These are phyloP conservation scores for Tolypocladium cylindrosporum DNA, from an alignment of 2,329 filamentous ascomycete genomes.

Conservation along the genomic window DNA sequence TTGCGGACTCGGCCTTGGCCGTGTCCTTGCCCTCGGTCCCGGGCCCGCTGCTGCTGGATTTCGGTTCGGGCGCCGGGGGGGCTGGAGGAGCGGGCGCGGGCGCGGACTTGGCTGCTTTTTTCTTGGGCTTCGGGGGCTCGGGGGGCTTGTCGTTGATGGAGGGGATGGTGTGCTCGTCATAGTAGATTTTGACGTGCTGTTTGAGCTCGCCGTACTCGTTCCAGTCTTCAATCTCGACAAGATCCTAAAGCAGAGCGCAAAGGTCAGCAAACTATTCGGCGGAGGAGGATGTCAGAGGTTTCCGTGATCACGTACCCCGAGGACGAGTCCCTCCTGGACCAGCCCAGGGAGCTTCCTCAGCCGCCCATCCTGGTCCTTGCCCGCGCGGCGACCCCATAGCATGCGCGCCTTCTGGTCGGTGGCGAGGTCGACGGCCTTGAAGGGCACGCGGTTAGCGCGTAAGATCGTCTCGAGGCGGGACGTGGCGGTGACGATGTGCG, in stretches of 20 bases:
- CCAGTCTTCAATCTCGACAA: slow-evolving; percentile 95
- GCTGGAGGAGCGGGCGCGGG: slow-evolving; percentile 8
- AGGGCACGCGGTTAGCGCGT: slow-evolving; percentile 87
- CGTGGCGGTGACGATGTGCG: slow-evolving; percentile 91
- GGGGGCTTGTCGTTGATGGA: slow-evolving; percentile 42
- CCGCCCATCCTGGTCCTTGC: slow-evolving; percentile 54
- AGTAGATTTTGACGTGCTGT: slow-evolving; percentile 65
- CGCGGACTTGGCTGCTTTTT: slow-evolving; percentile 13
- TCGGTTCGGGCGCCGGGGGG: slow-evolving; percentile 13
- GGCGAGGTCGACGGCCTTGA: slow-evolving; percentile 84
- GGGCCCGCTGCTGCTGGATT: slow-evolving; percentile 5
- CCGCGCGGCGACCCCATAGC: slow-evolving; percentile 77
- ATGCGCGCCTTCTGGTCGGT: slow-evolving; percentile 82
- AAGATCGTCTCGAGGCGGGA: slow-evolving; percentile 94
- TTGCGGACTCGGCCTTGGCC: slow-evolving; percentile 11
- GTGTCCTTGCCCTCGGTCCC: slow-evolving; percentile 2
- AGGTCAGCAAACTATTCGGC: background rate
- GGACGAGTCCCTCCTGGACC: slow-evolving; percentile 74
- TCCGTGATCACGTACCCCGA: slow-evolving; percentile 59
- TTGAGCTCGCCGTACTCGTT: slow-evolving; percentile 97
- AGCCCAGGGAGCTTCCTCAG: slow-evolving; percentile 74
- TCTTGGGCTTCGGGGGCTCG: slow-evolving; percentile 21
- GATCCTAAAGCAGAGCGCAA: slow-evolving; percentile 48
- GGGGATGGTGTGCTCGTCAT: slow-evolving; percentile 51
- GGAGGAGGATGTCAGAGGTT: background rate